Evolutionary conservation across 2,329 filamentous ascomycete genomes (phyloP), one percentile per base, ranked within the genome.

Genomic region (Pyricularia pennisetigena): DNA sequence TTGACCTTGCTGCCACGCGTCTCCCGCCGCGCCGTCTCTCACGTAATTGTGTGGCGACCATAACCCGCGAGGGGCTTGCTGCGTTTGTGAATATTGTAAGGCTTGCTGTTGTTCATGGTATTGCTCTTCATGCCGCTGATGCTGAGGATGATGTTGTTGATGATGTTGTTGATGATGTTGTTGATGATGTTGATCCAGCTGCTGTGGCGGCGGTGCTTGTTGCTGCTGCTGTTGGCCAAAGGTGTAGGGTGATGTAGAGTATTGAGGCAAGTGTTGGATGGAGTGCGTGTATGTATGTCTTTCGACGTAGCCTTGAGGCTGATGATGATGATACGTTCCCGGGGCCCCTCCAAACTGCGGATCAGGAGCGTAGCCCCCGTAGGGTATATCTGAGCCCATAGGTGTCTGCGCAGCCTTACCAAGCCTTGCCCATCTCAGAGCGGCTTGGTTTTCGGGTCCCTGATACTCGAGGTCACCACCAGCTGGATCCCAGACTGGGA

Each of bases 401-500:
- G 24, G 59, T 10, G n/a, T 62, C 65, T 57, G 32, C 4, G 20
- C n/a, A 28, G 62, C 69, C 66, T 66, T 73, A 67, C 68, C 70
- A 57, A 68, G 35, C 32, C 69, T 69, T n/a, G 69, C 68, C 75
- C 76, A 76, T 67, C 72, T 74, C 54, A 70, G 71, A 4, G 73
- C 71, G 9, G 73, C 70, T n/a, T 79, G 77, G 70, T 80, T 78
- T 28, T 80, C 76, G 0, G 79, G 76, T 1, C 77, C 76, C 6
- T 72, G 69, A 67, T 79, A 79, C 0, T 73, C 73, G 1, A 72
- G 72, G 2, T 74, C 74, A 7, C 75, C 73, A 4, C 74, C 76
- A 61, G 75, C 74, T 0, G 82, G 80, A 71, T 85, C 83, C 87
- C 88, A 90, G 3, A 88, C 77, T 0, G 87, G 85, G 16, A 89